Conservation (phyloP, 2,329 filamentous ascomycete genomes). For the Graphilbum fragrans region DNA sequence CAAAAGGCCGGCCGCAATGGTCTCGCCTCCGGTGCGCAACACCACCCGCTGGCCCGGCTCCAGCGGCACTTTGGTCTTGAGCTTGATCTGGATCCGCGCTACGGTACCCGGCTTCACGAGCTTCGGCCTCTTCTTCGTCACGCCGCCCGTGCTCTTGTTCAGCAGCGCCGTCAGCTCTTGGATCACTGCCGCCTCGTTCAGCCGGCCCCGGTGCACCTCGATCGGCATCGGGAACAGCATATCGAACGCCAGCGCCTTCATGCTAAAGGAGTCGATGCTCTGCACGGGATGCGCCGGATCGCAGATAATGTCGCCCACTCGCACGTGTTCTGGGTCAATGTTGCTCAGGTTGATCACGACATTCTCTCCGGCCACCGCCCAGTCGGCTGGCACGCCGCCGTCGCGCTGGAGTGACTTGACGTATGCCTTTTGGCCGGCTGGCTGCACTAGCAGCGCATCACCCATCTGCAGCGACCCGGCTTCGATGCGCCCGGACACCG, state of each 20-base stretch:
- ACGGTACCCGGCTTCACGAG: conserved; percentile 71
- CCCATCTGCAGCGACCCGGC: conserved; percentile 74
- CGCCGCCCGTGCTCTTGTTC: conserved; percentile 66
- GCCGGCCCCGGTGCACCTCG: conserved; percentile 74
- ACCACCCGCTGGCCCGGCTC: conserved; percentile 74
- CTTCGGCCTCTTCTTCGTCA: conserved; percentile 71
- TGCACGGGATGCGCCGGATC: conserved; percentile 52
- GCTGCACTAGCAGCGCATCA: conserved; percentile 67
- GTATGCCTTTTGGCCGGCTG: conserved; percentile 66
- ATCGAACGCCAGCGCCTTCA: conserved; percentile 82
- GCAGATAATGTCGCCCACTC: conserved; percentile 80
- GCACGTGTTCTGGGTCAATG: conserved; percentile 74
- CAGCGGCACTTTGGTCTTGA: conserved; percentile 63
- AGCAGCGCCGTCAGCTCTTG: conserved; percentile 58
- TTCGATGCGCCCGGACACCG: conserved; percentile 76
- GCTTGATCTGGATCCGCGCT: conserved; percentile 63
- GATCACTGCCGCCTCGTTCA: conserved; percentile 69
- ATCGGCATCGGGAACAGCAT: conserved; percentile 79
- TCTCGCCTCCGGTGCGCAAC: conserved; percentile 66
- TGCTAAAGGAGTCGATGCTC: conserved; percentile 61
- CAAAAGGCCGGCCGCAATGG: conserved; percentile 76
- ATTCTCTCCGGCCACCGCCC: conserved; percentile 61
- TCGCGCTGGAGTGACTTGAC: conserved; percentile 71
- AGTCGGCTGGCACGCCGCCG: conserved; percentile 39
- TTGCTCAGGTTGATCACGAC: conserved; percentile 71